Base-by-base conservation (phyloP, 2,329 filamentous ascomycete species). In the Torrubiellomyces zombiae region DNA sequence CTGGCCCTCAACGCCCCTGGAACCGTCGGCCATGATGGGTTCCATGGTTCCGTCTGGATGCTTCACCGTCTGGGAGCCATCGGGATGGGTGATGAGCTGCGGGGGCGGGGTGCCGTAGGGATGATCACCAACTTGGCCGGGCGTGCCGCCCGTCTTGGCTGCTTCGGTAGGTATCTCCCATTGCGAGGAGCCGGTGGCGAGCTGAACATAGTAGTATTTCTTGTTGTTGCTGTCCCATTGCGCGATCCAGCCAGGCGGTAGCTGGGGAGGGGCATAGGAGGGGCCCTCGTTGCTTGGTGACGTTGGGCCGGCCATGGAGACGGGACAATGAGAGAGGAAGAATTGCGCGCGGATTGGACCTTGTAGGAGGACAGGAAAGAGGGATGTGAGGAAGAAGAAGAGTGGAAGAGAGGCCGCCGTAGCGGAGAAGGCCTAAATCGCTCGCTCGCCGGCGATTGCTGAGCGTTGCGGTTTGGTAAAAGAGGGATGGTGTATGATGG, bases 181-280 rank as follows among this genome's bases (percentile, higher is more conserved):
- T 49, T 79, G 74, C 33, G 74, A 77, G 18, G 67, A 59, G 23
- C 75, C 75, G 6, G 74, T 79, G 26, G 70, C 72, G 27, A 80
- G 64, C 48, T 79, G 73, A 25, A 80, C 75, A 45, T 68, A 76
- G 48, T 76, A 76, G 45, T 75, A 76, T 46, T 74, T 74, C 45
- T 58, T 64, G 46, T 60, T 68, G 28, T 58, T 44, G 33, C 61
- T 64, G 42, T 76, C 71, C 71, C 71, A 76, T 51, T 76, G 71
- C 30, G 70, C 68, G 40, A 75, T 75, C 71, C 71, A 76, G 40
- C 71, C 71, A 9, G 66, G 51, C 24, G 71, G 71, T 26, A 75
- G 58, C 23, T 56, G 53, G 23, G 71, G 71, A 34, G 71, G 71
- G 35, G 55, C 60, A 39, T 58, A 68, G 40, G 63, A 63, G 36